phyloP scores from a whole-genome alignment of 371 early-diverging fungal species.

The Thermomucor indicae-seudaticae region DNA sequence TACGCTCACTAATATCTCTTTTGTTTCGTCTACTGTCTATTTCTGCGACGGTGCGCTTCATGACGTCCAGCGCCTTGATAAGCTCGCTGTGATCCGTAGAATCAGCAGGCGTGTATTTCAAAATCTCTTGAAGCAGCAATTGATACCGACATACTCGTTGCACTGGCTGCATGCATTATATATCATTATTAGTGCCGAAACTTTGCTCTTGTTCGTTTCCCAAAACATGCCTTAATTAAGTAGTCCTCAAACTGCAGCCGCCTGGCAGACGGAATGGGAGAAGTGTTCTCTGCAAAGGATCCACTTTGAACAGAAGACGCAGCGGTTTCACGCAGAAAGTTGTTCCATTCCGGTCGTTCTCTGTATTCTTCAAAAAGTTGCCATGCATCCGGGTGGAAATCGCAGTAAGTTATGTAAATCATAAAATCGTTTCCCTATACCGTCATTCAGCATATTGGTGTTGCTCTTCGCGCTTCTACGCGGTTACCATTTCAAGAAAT shows the following conservation, averaged over 20 bases:
- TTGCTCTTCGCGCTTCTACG: no score
- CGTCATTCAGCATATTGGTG: no score
- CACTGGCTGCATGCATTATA: conserved; percentile 27
- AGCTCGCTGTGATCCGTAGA: conserved; percentile 20
- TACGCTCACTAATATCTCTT: conserved; percentile 30
- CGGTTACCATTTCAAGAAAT: conserved; percentile 36
- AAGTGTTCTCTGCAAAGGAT: neutral
- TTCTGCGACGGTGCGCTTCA: conserved; percentile 31
- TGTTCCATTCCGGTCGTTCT: conserved; percentile 36
- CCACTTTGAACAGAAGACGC: conserved; percentile 1
- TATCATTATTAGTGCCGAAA: neutral
- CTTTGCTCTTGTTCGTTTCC: neutral
- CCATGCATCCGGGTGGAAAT: conserved; percentile 35
- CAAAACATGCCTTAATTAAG: conserved; percentile 32
- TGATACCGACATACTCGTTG: conserved; percentile 49
- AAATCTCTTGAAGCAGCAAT: conserved; percentile 36
- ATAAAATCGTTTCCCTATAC: conserved; percentile 26
- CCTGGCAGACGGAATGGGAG: conserved; percentile 7
- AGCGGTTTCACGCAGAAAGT: conserved; percentile 26
- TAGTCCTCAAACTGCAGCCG: conserved; percentile 46
- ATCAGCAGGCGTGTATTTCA: conserved; percentile 27
- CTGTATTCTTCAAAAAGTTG: conserved; percentile 31
- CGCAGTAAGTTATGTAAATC: conserved; percentile 40
- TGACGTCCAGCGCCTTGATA: conserved; percentile 18
- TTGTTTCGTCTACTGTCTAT: conserved; percentile 30